Evolutionary conservation across 1,139 yeast species (phyloP).

Genomic region (Yamadazyma membranifaciens): DNA sequence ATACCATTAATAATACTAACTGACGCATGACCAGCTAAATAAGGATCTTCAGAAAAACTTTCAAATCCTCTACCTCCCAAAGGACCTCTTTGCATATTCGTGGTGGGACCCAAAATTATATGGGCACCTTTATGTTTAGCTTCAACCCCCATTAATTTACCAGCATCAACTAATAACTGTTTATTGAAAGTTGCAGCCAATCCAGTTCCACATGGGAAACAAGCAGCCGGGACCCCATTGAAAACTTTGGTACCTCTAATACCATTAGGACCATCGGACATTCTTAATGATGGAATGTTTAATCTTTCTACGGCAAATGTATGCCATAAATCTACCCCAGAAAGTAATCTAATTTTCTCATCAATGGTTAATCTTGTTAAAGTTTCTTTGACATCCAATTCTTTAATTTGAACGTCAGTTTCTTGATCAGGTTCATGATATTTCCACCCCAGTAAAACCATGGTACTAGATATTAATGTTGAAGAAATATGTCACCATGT

Average conservation of each 20-base stretch:
- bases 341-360: constrained; percentile 44
- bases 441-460: neutral
- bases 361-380: constrained; percentile 36
- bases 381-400: constrained; percentile 40
- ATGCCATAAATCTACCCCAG: constrained; percentile 54
- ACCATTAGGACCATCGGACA: constrained; percentile 31
- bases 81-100: constrained; percentile 27
- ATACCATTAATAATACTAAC: constrained; percentile 25
- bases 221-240: constrained; percentile 25
- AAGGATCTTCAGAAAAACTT: constrained; percentile 30
- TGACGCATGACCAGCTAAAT: constrained; percentile 28
- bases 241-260: constrained; percentile 26
- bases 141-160: constrained; percentile 25
- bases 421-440: neutral
- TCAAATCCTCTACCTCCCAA: constrained; percentile 33
- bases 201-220: constrained; percentile 32
- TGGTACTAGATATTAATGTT: neutral
- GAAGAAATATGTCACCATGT: too few relatives aligned
- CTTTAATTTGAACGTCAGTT: neutral
- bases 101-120: constrained; percentile 30
- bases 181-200: constrained; percentile 38
- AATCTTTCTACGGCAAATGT: constrained; percentile 45
- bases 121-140: constrained; percentile 27
- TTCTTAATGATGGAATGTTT: constrained; percentile 26
- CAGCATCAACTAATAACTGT: constrained; percentile 22